These are phyloP conservation scores for Fraxinus velutina DNA, from an alignment of 305 asterid species.

Conservation along the genomic window DNA sequence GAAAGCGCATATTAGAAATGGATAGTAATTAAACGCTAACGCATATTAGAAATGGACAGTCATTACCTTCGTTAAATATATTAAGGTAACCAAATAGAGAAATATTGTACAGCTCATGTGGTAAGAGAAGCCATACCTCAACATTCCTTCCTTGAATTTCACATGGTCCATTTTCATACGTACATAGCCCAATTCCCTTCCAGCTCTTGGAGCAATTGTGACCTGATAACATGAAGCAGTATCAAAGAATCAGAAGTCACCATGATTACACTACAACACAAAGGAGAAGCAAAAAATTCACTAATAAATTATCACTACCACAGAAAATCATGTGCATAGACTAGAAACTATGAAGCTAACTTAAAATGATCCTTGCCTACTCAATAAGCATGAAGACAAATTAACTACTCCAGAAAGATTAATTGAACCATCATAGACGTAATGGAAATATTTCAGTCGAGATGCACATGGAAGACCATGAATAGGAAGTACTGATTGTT, in stretches of 20 bases:
- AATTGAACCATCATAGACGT: neutral
- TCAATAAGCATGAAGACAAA: neutral
- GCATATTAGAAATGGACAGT: neutral
- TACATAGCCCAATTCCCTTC: constrained; percentile 84
- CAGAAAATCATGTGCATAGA: neutral
- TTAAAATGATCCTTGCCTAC: neutral
- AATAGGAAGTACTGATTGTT: neutral
- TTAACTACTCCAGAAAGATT: neutral
- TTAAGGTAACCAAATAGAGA: neutral
- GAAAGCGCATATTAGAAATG: neutral
- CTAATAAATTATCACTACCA: neutral
- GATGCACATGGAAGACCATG: neutral
- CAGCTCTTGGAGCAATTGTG: constrained; percentile 89
- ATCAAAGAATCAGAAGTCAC: constrained; percentile 9
- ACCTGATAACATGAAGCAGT: constrained; percentile 39
- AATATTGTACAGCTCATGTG: neutral
- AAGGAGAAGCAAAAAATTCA: neutral
- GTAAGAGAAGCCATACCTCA: constrained; percentile 44
- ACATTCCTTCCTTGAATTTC: constrained; percentile 77
- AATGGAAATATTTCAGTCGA: neutral
- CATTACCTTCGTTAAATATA: neutral
- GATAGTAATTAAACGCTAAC: neutral
- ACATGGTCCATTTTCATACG: constrained; percentile 74
- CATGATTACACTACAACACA: neutral
- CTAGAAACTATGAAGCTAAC: neutral